Evolutionary conservation across 257 asterid species (phyloP).

Genomic region (Phtheirospermum japonicum): DNA sequence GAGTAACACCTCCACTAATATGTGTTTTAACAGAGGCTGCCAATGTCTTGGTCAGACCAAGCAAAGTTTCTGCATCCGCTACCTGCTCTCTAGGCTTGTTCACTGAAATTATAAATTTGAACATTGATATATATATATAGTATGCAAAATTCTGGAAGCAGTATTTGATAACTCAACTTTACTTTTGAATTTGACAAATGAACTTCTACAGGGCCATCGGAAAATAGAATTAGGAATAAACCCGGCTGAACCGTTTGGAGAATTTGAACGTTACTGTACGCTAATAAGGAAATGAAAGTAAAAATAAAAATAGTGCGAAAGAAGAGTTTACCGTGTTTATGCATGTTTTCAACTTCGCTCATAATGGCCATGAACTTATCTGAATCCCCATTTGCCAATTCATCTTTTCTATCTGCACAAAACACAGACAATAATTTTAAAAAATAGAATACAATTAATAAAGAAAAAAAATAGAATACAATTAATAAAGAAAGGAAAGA

Average conservation of each 20-base stretch:
- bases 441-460: not conserved
- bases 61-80: constrained; percentile 59
- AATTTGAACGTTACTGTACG: no score
- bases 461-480: no score
- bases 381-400: constrained; percentile 32
- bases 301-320: no score
- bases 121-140: no score
- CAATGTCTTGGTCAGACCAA: constrained; percentile 43
- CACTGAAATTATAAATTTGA: constrained; percentile 33
- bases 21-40: constrained; percentile 38
- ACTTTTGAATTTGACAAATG: no score
- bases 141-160: no score
- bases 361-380: constrained; percentile 37
- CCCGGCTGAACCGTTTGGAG: no score
- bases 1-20: constrained; percentile 35
- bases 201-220: not conserved
- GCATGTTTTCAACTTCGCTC: constrained; percentile 43
- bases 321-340: constrained; percentile 38
- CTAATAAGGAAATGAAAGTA: no score
- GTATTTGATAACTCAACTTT: no score
- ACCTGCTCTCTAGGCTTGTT: constrained; percentile 59
- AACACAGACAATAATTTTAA: not conserved
- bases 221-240: no score
- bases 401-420: constrained; percentile 40
- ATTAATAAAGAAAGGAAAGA: no score